A percentile compares a stretch with the other conserved stretches of the same genome.
These are phyloP conservation scores for Pelargonium myrrhifolium DNA, from an alignment of 441 rosid species.

Conservation along the genomic window DNA sequence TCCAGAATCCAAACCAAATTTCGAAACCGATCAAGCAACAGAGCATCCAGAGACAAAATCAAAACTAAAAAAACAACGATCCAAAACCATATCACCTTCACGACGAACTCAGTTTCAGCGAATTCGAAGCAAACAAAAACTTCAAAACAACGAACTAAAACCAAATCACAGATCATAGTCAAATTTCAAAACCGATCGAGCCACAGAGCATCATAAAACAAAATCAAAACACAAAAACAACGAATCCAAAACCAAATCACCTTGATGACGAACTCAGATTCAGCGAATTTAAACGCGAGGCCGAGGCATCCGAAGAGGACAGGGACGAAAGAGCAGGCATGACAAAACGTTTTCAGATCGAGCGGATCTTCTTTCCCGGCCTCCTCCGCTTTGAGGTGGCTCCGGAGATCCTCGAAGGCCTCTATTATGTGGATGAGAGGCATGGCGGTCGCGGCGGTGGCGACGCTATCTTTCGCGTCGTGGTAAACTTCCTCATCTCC, in stretches of 20 bases:
- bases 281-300: slow-evolving; percentile 85
- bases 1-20: no score
- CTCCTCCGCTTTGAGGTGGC: not conserved
- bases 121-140: no score
- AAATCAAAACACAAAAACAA: no score
- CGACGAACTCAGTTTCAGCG: no score
- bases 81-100: no score
- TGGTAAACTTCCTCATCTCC: not conserved
- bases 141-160: no score
- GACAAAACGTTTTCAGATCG: slow-evolving; percentile 52
- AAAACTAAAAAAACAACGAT: no score
- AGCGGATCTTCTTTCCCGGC: slow-evolving; percentile 25
- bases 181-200: no score
- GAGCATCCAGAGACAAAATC: no score
- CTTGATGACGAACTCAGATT: slow-evolving; percentile 72
- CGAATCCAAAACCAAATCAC: slow-evolving; percentile 25
- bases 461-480: not conserved
- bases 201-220: not conserved
- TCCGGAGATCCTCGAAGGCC: not conserved
- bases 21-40: no score
- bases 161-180: no score
- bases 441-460: not conserved
- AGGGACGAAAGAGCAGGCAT: slow-evolving; percentile 67
- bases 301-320: slow-evolving; percentile 76
- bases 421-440: not conserved